phyloP scores from a whole-genome alignment of 805 yeast genomes.

The Candida xyloterini region DNA sequence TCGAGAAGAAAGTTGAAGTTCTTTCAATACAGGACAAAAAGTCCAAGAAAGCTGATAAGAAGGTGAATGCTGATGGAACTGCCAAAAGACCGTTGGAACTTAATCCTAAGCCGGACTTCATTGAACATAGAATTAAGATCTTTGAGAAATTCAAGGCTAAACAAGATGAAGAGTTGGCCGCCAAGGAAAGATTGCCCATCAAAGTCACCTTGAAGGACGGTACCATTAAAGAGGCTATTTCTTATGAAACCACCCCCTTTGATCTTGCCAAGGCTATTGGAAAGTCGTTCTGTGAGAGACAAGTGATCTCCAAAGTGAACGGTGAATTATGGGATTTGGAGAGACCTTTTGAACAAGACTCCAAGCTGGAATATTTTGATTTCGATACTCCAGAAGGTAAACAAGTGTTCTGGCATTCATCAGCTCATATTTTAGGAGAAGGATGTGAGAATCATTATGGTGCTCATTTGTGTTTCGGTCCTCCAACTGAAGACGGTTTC shows the following conservation, averaged over 20 bases:
- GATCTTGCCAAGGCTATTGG: constrained; percentile 82
- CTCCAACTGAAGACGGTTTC: constrained; percentile 97
- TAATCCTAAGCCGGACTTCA: constrained; percentile 81
- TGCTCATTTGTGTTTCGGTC: constrained; percentile 90
- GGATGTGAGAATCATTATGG: constrained; percentile 96
- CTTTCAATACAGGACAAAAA: constrained; percentile 18
- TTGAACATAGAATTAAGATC: constrained; percentile 71
- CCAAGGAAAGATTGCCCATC: constrained; percentile 56
- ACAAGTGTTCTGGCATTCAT: constrained; percentile 97
- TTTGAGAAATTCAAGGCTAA: constrained; percentile 78
- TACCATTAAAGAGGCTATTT: constrained; percentile 65
- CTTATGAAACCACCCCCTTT: constrained; percentile 90
- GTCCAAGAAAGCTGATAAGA: constrained; percentile 30
- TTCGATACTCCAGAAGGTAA: constrained; percentile 94
- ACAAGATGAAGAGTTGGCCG: constrained; percentile 69
- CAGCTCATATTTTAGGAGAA: constrained; percentile 97
- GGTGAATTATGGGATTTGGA: constrained; percentile 93
- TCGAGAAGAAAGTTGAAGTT: constrained; percentile 46
- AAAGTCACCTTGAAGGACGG: constrained; percentile 87
- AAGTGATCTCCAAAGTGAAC: constrained; percentile 86
- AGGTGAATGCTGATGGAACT: constrained; percentile 37
- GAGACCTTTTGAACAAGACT: constrained; percentile 81
- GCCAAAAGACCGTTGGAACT: constrained; percentile 43
- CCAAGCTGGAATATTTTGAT: constrained; percentile 75
- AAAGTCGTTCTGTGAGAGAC: constrained; percentile 83